These are phyloP conservation scores for Spraguea lophii DNA, from an alignment of 371 early-diverging fungal species.

Conservation along the genomic window DNA sequence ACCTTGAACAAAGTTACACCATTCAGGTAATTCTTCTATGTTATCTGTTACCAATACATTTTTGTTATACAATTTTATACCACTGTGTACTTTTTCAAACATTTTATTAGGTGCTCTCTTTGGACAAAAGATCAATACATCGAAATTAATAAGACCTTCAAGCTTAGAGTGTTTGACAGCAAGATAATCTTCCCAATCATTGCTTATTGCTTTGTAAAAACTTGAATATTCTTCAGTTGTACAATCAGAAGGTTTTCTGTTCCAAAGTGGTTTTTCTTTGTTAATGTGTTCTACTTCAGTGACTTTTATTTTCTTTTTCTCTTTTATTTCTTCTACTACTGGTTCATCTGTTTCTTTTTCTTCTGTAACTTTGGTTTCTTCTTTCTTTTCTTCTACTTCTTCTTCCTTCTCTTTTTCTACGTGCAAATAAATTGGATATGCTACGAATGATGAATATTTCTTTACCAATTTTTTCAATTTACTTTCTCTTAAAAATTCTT, in stretches of 20 bases:
- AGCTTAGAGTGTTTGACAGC: constrained; percentile 67
- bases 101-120: constrained; percentile 64
- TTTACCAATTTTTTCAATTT: constrained; percentile 59
- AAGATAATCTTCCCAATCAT: constrained; percentile 75
- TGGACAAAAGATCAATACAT: constrained; percentile 67
- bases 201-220: constrained; percentile 74
- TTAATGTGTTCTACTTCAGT: constrained; percentile 22
- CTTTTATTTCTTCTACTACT: constrained; percentile 54
- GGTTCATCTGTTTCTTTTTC: constrained; percentile 47
- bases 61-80: constrained; percentile 76
- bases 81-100: constrained; percentile 69
- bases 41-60: constrained; percentile 89
- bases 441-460: constrained; percentile 78
- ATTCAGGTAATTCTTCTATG: constrained; percentile 63
- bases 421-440: constrained; percentile 65
- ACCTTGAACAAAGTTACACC: constrained; percentile 61
- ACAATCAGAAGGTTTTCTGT: constrained; percentile 66
- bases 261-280: constrained; percentile 71
- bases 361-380: constrained; percentile 7
- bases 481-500: constrained; percentile 64
- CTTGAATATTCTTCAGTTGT: constrained; percentile 63
- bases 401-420: constrained; percentile 61
- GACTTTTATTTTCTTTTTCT: constrained; percentile 48
- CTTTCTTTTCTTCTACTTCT: constrained; percentile 51
- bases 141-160: constrained; percentile 74